Evolutionary conservation across 1,284 basidiomycete species (phyloP), one percentile per base, ranked within the genome.

Genomic region (Tilletiopsis washingtonensis): DNA sequence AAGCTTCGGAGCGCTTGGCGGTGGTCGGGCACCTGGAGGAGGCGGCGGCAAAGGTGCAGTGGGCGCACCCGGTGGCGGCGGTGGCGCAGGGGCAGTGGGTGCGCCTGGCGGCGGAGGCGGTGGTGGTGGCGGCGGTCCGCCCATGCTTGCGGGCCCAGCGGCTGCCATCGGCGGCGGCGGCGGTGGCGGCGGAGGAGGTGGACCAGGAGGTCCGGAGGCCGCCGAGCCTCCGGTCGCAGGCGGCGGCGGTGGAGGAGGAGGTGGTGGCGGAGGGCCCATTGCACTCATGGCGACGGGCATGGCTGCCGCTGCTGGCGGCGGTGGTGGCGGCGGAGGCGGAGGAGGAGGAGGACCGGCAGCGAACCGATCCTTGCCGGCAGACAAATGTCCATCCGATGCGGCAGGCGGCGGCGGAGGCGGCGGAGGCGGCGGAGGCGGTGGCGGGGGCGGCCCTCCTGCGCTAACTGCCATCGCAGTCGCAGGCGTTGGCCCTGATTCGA

Each of bases 241-340:
- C n/a, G n/a, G n/a, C n/a, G n/a, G n/a, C n/a, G n/a, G n/a, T n/a
- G n/a, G n/a, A 2, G 3, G 40, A 4, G 26, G 37, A 15, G 49
- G 37, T 14, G 49, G 38, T 5, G 48, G 54, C 9, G 51, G 45
- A 47, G 55, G 9, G 42, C 39, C 14, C 34, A 47, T 7, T 37
- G 39, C 7, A 42, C 32, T 19, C 41, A 41, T 15, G 43, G 54
- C 12, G 42, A 20, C 42, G 21, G 40, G 40, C 26, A 12, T 11
- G 32, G 42, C 23, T 25, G 2, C 3, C 5, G 53, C 54, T 25
- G 56, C 40, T 24, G 61, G 49, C 32, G 50, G 50, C 3, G 76
- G 74, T 0, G 76, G 75, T 3, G 76, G 76, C 20, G 75, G 76
- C 6, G 74, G 47, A 14, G 53, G 59, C 12, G 63, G 49, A 25